Evolutionary conservation across 441 rosid species (phyloP), one percentile per base, ranked within the genome.

Genomic region (Omphalea diandra): DNA sequence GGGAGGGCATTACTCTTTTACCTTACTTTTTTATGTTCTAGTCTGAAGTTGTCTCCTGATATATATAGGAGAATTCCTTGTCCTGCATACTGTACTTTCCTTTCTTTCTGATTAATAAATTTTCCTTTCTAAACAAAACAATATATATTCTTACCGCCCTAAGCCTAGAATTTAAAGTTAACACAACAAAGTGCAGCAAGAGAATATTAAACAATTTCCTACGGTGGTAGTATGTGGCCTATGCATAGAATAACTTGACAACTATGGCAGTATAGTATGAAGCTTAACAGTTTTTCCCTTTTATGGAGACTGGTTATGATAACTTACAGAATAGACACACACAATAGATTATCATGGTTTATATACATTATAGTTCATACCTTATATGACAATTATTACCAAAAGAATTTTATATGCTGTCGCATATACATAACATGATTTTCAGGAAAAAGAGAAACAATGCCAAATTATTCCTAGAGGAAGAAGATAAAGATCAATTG

Each of bases 401-500:
- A 43, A 22, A 50, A 33, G 43, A 18, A 60, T 15, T 15, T 58
- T 22, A 59, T 59, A 43, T 46, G 11, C 7, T 18, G 22, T 54
- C 14, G 17, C n/a, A 50, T 18, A 24, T 33, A 41, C 3, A 29
- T 15, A 31, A 38, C 31, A 32, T 46, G 24, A 52, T 70, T 32
- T 5, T 35, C 8, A 7, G 12, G 24, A 36, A 52, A 59, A 63
- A 46, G 32, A 29, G 63, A 73, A 70, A 75, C 76, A 76, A 50
- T 74, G 73, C 83, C 83, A 36, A 73, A 54, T 35, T 63, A 22
- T 38, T 65, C 22, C 32, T 33, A 41, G 27, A 50, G 52, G 52
- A 72, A 62, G 64, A 33, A 35, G 38, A 65, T 59, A 54, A 31
- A 41, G 9, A 55, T 66, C 22, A 7, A 26, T n/a, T 32, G 68